Evolutionary conservation across 2,329 filamentous ascomycete genomes (phyloP).

Genomic region (Aspergillus luchuensis): DNA sequence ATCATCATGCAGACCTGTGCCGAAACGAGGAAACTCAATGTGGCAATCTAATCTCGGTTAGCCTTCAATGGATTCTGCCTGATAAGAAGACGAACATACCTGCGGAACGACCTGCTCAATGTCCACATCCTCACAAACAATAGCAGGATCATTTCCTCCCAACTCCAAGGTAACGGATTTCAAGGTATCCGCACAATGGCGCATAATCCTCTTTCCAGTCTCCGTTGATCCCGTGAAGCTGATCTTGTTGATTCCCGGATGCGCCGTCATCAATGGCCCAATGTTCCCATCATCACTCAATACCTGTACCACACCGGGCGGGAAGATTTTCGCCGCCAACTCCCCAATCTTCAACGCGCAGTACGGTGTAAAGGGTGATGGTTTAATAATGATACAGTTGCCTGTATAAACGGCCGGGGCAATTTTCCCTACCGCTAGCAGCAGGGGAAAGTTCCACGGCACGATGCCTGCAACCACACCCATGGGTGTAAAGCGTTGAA

Average conservation of each 20-base stretch:
- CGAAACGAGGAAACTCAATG: constrained; percentile 52
- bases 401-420: constrained; percentile 52
- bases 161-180: constrained; percentile 56
- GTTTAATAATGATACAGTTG: constrained; percentile 55
- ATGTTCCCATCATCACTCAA: constrained; percentile 55
- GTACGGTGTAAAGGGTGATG: constrained; percentile 56
- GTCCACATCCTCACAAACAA: constrained; percentile 55
- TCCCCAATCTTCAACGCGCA: constrained; percentile 56
- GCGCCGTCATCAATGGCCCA: constrained; percentile 53
- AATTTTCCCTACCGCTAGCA: constrained; percentile 51
- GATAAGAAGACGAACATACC: background rate
- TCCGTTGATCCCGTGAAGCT: constrained; percentile 58
- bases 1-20: constrained; percentile 56
- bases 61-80: too few relatives aligned
- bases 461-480: constrained; percentile 53
- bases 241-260: constrained; percentile 57
- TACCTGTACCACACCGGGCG: constrained; percentile 56
- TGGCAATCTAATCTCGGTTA: constrained; percentile 32
- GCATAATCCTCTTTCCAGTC: constrained; percentile 53
- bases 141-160: constrained; percentile 57
- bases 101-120: constrained; percentile 39
- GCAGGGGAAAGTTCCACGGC: constrained; percentile 57
- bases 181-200: constrained; percentile 49
- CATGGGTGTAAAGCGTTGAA: constrained; percentile 32
- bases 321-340: constrained; percentile 50